Percentiles rank a stretch among this genome's conserved stretches.
phyloP scores from a whole-genome alignment of 805 yeast species.

The Lipomyces oligophaga region DNA sequence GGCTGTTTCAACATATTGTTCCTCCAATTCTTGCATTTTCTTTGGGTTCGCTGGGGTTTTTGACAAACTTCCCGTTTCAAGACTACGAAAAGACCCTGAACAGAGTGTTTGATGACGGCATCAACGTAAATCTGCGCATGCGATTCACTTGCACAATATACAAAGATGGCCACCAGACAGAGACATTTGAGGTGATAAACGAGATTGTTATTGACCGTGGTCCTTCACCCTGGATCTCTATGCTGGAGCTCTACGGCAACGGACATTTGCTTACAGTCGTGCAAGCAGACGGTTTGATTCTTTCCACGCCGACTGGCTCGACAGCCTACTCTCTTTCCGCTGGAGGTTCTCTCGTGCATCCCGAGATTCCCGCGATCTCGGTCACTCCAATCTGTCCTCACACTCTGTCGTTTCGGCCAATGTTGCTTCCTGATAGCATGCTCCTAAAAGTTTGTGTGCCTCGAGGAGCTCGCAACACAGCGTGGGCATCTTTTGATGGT shows the following conservation, averaged over 20 bases:
- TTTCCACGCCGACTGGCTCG: slow-evolving; percentile 94
- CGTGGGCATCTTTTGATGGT: slow-evolving; percentile 98
- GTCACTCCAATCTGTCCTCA: slow-evolving; percentile 97
- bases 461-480: slow-evolving; percentile 70
- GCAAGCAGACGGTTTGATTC: slow-evolving; percentile 89
- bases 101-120: slow-evolving; percentile 63
- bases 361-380: slow-evolving; percentile 85
- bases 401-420: slow-evolving; percentile 87
- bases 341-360: slow-evolving; percentile 92
- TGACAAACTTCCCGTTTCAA: slow-evolving; percentile 70
- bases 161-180: slow-evolving; percentile 40
- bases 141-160: slow-evolving; percentile 78
- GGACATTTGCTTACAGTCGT: slow-evolving; percentile 80
- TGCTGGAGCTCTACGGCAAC: slow-evolving; percentile 85
- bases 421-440: slow-evolving; percentile 91
- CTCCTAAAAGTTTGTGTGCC: slow-evolving; percentile 78
- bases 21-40: slow-evolving; percentile 78
- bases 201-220: slow-evolving; percentile 92
- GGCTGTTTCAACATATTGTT: slow-evolving; percentile 69
- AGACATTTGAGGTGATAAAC: slow-evolving; percentile 64
- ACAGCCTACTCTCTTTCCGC: slow-evolving; percentile 94
- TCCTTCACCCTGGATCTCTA: slow-evolving; percentile 87
- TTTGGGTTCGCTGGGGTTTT: slow-evolving; percentile 86
- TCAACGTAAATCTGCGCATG: slow-evolving; percentile 76
- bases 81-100: slow-evolving; percentile 59